Evolutionary conservation across 2,329 filamentous ascomycete species (phyloP), one percentile per base, ranked within the genome.

Genomic region (Aspergillus quadrilineatus): DNA sequence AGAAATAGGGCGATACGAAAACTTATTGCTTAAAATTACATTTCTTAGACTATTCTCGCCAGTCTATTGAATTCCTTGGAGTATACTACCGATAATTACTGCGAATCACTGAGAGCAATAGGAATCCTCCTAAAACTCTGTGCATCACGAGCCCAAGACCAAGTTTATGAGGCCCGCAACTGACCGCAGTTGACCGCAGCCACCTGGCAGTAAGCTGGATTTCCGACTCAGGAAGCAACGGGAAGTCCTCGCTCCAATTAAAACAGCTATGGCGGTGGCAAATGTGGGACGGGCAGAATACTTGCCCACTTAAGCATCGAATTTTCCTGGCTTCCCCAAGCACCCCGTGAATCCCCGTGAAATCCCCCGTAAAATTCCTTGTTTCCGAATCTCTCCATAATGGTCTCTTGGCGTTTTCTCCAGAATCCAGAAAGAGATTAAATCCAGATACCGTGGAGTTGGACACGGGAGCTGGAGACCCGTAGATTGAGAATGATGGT

Each of bases 241-340:
- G 44, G 51, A 39, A 42, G 50, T 22, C 34, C n/a, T 8, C 8
- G 42, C 32, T 7, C 61, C 59, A 64, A 64, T 64, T 44, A 53
- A 41, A 32, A 28, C 15, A 15, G 29, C 5, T n/a, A 15, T 28
- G 52, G 57, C 59, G 62, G 62, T 63, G 60, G 55, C 62, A 32
- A 15, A 57, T 56, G 59, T 62, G 61, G 62, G 61, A 56, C 61
- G 58, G 54, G 58, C 26, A 32, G 12, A 4, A 44, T 14, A 49
- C 22, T 22, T 22, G 22, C 22, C 22, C 22, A 4, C 22, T 37
- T 28, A 8, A n/a, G 41, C 14, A 29, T 30, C 34, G 34, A 29
- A 46, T 45, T 46, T 44, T 37, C 28, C 14, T 32, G 26, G 36
- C 32, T 30, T 14, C 44, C 53, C 45, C 28, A 29, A 44, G 17